Base-by-base conservation (phyloP, 2,329 filamentous ascomycete genomes). In the Botrytis porri region DNA sequence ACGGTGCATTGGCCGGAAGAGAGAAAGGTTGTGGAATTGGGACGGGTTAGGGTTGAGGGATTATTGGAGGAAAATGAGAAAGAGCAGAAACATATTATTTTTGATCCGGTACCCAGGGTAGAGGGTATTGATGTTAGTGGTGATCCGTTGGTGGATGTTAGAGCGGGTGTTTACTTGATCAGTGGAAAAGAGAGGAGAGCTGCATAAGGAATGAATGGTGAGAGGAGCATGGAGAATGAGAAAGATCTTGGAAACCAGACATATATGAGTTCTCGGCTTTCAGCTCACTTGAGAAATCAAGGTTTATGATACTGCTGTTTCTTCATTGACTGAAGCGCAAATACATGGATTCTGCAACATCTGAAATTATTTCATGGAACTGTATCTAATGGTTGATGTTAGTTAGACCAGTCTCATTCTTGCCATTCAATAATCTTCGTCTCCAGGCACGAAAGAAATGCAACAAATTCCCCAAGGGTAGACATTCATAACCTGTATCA, bases 21-120 rank as follows among this genome's bases (percentile, higher is more conserved):
- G 6, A 82, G 87, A 54, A 76, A 84, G 74, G 66, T 86, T 32
- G 85, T 88, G 6, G 84, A 87, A 75, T 77, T 89, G 71, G 88
- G 88, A 0, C 83, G 77, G 1, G 77, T 89, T 12, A 83, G 77
- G 73, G 72, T 89, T 16, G 82, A 86, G 35, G 77, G 78, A 37
- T 73, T 84, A 16, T 78, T 83, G 39, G 78, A 80, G 35, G 82
- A 84, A 70, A 83, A 81, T 66, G 78, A 79, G 73, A 81, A 80
- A 71, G 80, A 84, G 81, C 84, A 87, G 81, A 86, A 88, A 81
- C 80, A 82, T 45, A 81, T 86, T 59, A 89, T 89, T 75, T 89
- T 87, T 75, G 87, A 90, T 81, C 87, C 87, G 1, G 83, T 89
- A 67, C 87, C 88, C 8, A 81, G 87, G 70, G 83, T 89, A 2